Evolutionary conservation across 2,329 filamentous ascomycete genomes (phyloP).

Genomic region (Pseudogymnoascus sp.): DNA sequence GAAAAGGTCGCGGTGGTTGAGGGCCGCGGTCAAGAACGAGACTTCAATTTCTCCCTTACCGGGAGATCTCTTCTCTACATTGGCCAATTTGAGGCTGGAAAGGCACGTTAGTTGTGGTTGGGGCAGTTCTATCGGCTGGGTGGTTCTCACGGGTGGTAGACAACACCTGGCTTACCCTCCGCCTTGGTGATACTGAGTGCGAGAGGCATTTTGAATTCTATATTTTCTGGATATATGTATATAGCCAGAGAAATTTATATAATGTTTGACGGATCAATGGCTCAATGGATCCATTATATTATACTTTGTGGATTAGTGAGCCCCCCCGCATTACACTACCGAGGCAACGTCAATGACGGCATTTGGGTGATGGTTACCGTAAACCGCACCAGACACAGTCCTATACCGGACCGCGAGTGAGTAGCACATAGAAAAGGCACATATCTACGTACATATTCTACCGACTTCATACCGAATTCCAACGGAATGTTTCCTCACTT

Average conservation of each 20-base stretch:
- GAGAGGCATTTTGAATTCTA: conserved; percentile 20
- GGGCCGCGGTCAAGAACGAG: conserved; percentile 66
- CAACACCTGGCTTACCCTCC: conserved; percentile 77
- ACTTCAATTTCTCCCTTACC: conserved; percentile 64
- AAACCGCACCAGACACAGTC: neutral
- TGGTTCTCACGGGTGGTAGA: conserved; percentile 65
- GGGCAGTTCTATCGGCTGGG: conserved; percentile 13
- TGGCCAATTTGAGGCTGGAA: conserved; percentile 48
- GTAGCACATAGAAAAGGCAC: neutral
- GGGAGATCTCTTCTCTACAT: conserved; percentile 54
- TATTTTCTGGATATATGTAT: conserved; percentile 1
- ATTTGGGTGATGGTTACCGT: neutral
- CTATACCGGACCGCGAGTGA: neutral
- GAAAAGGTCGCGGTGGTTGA: conserved; percentile 95
- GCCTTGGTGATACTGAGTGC: conserved; percentile 47
- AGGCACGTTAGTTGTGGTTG: conserved; percentile 29
- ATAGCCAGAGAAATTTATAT: neutral
- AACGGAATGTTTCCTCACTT: neutral
- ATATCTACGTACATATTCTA: neutral
- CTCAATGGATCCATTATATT: neutral
- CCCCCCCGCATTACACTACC: neutral
- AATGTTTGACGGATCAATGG: neutral
- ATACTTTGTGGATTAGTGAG: neutral
- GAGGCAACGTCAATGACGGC: conserved; percentile 1
- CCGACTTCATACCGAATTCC: neutral